Percentiles rank a stretch among this genome's conserved stretches.
These are phyloP conservation scores for Pythium dissimile DNA, from an alignment of 352 stramenopile genomes.

Conservation along the genomic window DNA sequence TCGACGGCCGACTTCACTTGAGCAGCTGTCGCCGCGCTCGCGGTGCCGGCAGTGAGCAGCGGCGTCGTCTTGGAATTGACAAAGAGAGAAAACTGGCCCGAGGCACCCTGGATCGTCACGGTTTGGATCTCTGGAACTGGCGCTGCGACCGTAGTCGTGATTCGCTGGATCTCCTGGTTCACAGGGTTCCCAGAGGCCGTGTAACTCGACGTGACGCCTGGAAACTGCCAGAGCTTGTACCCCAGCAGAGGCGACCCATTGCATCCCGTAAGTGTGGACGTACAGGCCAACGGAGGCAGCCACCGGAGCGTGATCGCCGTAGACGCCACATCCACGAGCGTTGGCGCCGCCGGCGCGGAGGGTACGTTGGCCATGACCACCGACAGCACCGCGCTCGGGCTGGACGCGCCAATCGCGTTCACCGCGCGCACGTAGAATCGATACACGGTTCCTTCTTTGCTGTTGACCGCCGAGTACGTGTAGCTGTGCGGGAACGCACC, in stretches of 20 bases:
- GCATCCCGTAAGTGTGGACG: slow-evolving; percentile 68
- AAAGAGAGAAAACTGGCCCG: slow-evolving; percentile 71
- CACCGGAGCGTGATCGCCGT: slow-evolving; percentile 69
- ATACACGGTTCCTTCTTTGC: slow-evolving; percentile 88
- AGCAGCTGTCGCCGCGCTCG: slow-evolving; percentile 20
- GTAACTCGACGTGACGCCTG: slow-evolving; percentile 63
- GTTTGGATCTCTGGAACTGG: slow-evolving; percentile 71
- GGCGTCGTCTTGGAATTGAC: slow-evolving; percentile 55
- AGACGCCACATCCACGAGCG: slow-evolving; percentile 55
- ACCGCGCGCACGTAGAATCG: slow-evolving; percentile 90
- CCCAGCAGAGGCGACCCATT: slow-evolving; percentile 81
- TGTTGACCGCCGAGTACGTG: slow-evolving; percentile 32
- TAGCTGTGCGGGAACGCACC: slow-evolving; percentile 55
- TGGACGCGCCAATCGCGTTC: slow-evolving; percentile 83
- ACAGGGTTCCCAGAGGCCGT: slow-evolving; percentile 78
- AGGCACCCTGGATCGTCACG: slow-evolving; percentile 57
- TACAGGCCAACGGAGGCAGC: slow-evolving; percentile 60
- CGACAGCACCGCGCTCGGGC: slow-evolving; percentile 81
- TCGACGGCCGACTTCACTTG: slow-evolving; percentile 55
- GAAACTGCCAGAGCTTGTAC: slow-evolving; percentile 94
- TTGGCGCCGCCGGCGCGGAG: slow-evolving; percentile 39
- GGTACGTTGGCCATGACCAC: slow-evolving; percentile 85
- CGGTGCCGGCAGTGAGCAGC: slow-evolving; percentile 37
- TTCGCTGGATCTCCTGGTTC: slow-evolving; percentile 87
- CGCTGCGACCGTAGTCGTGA: slow-evolving; percentile 67